Conservation (phyloP, 441 rosid species). For the Populus hybrid region DNA sequence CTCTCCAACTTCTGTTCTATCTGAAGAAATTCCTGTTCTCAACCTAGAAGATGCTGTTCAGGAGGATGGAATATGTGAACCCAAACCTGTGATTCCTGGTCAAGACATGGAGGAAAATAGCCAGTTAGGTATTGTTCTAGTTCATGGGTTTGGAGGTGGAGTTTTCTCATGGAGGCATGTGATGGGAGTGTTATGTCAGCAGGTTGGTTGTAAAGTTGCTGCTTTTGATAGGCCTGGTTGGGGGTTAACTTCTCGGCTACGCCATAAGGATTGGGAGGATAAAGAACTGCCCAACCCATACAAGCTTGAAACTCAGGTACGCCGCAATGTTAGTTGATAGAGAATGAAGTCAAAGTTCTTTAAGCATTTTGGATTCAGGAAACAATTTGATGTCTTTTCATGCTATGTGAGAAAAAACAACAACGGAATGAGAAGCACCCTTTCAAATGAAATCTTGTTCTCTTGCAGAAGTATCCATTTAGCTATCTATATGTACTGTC, state of each 20-base stretch:
- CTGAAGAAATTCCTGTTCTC: conserved; percentile 59
- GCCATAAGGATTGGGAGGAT: conserved; percentile 76
- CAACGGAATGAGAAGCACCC: background rate
- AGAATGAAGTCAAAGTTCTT: background rate
- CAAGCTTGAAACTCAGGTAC: conserved; percentile 79
- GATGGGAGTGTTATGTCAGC: conserved; percentile 70
- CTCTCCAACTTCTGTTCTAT: conserved; percentile 50
- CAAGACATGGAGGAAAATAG: conserved; percentile 42
- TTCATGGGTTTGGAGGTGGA: conserved; percentile 99
- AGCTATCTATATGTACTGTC: background rate
- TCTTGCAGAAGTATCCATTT: background rate
- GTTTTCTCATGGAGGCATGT: conserved; percentile 98
- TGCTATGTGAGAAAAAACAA: background rate
- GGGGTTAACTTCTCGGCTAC: conserved; percentile 87
- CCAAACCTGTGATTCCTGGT: conserved; percentile 32
- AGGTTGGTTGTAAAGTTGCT: conserved; percentile 75
- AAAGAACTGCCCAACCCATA: conserved; percentile 79
- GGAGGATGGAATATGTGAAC: conserved; percentile 32
- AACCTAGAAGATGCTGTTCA: conserved; percentile 46
- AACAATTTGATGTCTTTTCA: background rate
- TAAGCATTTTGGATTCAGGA: background rate
- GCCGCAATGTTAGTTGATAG: background rate
- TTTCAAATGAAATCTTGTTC: background rate
- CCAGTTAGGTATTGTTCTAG: conserved; percentile 69
- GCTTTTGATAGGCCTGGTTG: conserved; percentile 99